Percentiles rank a stretch among this genome's conserved stretches.
Conservation (phyloP, 2,329 filamentous ascomycete species). For the Rutstroemia sp. region DNA sequence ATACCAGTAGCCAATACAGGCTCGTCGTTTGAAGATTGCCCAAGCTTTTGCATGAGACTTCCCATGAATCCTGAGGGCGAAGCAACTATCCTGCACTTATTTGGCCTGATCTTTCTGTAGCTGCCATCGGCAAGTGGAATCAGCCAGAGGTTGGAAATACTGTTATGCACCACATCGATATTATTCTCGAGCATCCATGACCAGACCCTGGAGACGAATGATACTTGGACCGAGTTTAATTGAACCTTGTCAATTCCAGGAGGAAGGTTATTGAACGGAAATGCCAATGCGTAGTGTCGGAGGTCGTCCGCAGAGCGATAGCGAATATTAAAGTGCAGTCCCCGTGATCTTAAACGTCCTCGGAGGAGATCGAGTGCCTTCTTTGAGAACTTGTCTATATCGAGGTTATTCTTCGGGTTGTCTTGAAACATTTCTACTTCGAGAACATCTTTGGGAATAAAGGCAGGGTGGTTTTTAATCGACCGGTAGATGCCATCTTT, state of each 20-base stretch:
- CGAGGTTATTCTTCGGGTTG: constrained; percentile 14
- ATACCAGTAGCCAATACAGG: background rate
- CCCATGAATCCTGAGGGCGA: background rate
- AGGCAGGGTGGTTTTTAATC: constrained; percentile 8
- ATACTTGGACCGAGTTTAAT: constrained; percentile 3
- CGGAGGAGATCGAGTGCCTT: background rate
- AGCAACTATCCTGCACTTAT: background rate
- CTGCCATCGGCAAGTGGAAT: constrained; percentile 20
- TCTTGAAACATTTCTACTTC: constrained; percentile 17
- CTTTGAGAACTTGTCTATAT: constrained; percentile 12
- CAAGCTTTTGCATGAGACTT: background rate
- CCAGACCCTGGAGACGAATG: constrained; percentile 12
- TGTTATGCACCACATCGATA: constrained; percentile 8
- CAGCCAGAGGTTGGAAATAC: constrained; percentile 22
- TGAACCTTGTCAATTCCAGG: constrained; percentile 9
- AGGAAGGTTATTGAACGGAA: constrained; percentile 10
- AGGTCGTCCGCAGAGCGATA: constrained; percentile 14
- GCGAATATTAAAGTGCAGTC: constrained; percentile 14
- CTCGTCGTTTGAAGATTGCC: background rate
- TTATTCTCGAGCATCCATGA: constrained; percentile 16
- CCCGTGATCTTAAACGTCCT: constrained; percentile 4
- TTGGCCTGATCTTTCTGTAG: constrained; percentile 18
- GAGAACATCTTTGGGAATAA: constrained; percentile 15
- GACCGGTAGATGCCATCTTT: constrained; percentile 18
- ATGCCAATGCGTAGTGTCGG: constrained; percentile 11